Percentiles rank a stretch among this genome's conserved stretches.
Conservation (phyloP, 2,329 filamentous ascomycete species). For the Phyllosticta citriasiana region DNA sequence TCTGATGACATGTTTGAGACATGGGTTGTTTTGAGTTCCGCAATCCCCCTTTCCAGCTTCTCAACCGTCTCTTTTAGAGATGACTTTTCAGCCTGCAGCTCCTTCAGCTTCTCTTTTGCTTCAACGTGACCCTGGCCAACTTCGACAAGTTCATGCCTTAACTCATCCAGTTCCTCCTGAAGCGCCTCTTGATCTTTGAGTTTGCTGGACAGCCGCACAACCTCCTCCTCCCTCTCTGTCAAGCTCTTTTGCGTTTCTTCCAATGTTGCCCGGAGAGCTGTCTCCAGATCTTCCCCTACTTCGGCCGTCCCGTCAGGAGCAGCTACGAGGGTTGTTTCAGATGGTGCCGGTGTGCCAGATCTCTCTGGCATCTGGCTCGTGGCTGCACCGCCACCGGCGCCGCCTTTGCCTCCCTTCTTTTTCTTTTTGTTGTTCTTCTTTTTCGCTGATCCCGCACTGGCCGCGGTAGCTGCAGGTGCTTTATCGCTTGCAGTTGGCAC, state of each 20-base stretch:
- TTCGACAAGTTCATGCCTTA: constrained; percentile 68
- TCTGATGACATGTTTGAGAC: constrained; percentile 38
- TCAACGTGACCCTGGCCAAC: constrained; percentile 79
- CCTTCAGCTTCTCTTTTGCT: constrained; percentile 65
- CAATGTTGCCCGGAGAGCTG: constrained; percentile 13
- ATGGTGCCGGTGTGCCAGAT: constrained; percentile 21
- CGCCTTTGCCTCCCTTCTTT: constrained; percentile 56
- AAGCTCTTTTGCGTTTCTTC: constrained; percentile 25
- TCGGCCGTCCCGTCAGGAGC: constrained; percentile 19
- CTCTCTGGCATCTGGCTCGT: constrained; percentile 11
- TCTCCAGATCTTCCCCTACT: background rate
- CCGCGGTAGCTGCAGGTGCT: constrained; percentile 57
- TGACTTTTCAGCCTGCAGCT: constrained; percentile 58
- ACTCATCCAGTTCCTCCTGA: constrained; percentile 72
- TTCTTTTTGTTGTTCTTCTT: constrained; percentile 81
- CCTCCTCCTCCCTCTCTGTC: constrained; percentile 54
- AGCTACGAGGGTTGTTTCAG: constrained; percentile 3
- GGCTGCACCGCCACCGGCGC: constrained; percentile 9
- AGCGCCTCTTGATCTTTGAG: constrained; percentile 68
- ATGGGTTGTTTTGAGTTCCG: constrained; percentile 41
- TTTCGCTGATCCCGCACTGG: constrained; percentile 48
- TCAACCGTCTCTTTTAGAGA: constrained; percentile 54
- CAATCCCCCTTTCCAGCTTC: constrained; percentile 62
- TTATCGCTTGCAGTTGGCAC: constrained; percentile 45
- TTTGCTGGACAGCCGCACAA: constrained; percentile 60